Percentiles rank a stretch among this genome's conserved stretches.
Conservation (phyloP, 2,329 filamentous ascomycete genomes). For the Ophiocordyceps camponoti-floridani region DNA sequence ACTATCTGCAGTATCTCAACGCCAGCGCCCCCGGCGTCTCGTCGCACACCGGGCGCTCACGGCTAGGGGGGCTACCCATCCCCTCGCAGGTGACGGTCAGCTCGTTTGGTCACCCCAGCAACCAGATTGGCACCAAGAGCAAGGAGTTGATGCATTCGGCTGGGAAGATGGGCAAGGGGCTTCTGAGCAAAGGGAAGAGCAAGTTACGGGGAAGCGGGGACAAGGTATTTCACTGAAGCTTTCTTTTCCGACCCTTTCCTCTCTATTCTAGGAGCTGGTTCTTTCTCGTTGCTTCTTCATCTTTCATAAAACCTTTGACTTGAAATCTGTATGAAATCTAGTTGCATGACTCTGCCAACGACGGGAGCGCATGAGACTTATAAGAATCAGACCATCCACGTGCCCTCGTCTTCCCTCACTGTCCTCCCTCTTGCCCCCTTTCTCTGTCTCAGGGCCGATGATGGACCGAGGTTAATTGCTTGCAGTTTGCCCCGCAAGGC, state of each 20-base stretch:
- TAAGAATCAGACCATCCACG: not conserved
- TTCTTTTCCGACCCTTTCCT: constrained; percentile 9
- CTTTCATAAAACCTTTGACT: not conserved
- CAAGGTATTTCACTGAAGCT: constrained; percentile 67
- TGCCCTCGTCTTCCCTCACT: not conserved
- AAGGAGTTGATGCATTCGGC: constrained; percentile 81
- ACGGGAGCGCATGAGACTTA: not conserved
- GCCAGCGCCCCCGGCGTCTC: constrained; percentile 14
- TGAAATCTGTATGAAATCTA: not conserved
- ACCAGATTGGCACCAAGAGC: constrained; percentile 61
- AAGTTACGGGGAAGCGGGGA: constrained; percentile 59
- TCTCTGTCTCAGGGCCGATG: constrained; percentile 1
- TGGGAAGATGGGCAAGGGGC: constrained; percentile 74
- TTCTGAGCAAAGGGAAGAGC: constrained; percentile 80
- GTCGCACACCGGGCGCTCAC: constrained; percentile 16
- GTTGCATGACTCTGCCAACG: not conserved
- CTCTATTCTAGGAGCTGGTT: constrained; percentile 1
- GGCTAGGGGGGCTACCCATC: constrained; percentile 15
- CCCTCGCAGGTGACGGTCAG: constrained; percentile 22
- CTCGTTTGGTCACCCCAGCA: constrained; percentile 33
- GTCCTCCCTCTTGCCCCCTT: not conserved
- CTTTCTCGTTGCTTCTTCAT: not conserved
- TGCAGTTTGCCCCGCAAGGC: constrained; percentile 10
- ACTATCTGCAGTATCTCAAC: constrained; percentile 38
- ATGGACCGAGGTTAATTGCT: constrained; percentile 16